phyloP scores from a whole-genome alignment of 352 stramenopile species.

The Peronospora belbahrii region DNA sequence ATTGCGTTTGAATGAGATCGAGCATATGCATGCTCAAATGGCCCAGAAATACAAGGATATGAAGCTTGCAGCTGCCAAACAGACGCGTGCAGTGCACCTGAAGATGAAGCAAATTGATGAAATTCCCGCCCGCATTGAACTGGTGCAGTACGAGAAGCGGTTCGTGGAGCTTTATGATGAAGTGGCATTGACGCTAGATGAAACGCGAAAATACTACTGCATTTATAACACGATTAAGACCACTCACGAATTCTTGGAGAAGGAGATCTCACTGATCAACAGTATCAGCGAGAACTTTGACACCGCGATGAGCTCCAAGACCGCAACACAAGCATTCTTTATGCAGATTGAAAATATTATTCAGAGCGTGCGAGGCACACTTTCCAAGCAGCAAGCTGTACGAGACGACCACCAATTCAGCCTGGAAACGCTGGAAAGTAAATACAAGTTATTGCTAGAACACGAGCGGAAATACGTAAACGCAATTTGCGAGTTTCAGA shows the following conservation, averaged over 20 bases:
- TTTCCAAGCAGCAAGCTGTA: constrained; percentile 45
- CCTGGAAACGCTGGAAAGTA: constrained; percentile 64
- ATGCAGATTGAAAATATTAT: constrained; percentile 68
- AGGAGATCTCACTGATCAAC: constrained; percentile 82
- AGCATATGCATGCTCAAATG: constrained; percentile 66
- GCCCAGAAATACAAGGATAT: constrained; percentile 60
- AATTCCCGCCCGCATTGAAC: constrained; percentile 72
- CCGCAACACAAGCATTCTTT: constrained; percentile 66
- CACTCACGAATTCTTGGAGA: constrained; percentile 73
- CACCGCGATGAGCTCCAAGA: constrained; percentile 59
- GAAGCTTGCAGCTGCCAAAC: constrained; percentile 41
- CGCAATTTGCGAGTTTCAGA: constrained; percentile 83
- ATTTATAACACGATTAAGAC: constrained; percentile 85
- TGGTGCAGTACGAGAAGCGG: constrained; percentile 88
- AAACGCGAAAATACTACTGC: constrained; percentile 85
- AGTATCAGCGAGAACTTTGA: constrained; percentile 83
- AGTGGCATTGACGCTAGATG: constrained; percentile 81
- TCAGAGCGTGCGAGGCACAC: constrained; percentile 39
- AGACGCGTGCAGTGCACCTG: constrained; percentile 49
- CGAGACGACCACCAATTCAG: constrained; percentile 33
- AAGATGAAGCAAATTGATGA: constrained; percentile 76
- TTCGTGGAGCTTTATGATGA: constrained; percentile 87
- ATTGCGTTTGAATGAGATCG: constrained; percentile 40
- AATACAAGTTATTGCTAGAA: constrained; percentile 70
- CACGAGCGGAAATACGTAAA: constrained; percentile 79